phyloP scores from a whole-genome alignment of 78 protist species.

The Emiliania huxleyi region DNA sequence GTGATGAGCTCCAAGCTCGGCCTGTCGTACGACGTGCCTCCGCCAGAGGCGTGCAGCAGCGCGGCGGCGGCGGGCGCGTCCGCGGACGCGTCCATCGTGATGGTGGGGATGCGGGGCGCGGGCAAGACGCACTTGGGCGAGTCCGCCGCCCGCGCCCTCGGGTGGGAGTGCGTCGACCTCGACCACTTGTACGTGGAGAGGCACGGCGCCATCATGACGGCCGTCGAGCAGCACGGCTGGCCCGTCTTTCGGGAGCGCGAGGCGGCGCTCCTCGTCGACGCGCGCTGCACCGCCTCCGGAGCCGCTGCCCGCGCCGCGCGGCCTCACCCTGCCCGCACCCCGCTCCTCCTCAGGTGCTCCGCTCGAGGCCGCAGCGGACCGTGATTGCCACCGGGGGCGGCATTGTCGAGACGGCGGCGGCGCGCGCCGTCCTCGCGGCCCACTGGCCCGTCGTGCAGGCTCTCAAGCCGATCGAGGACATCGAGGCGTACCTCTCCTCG shows the following conservation, averaged over 20 bases:
- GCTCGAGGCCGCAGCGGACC: neutral
- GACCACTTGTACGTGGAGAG: neutral
- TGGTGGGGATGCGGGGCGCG: constrained; percentile 22
- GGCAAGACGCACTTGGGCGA: constrained; percentile 3
- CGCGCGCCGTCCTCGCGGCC: constrained; percentile 1
- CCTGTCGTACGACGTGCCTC: neutral
- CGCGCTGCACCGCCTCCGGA: too few relatives aligned
- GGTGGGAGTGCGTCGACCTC: neutral
- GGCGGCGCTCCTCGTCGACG: neutral
- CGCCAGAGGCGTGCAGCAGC: neutral
- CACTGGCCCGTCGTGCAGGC: constrained; percentile 9
- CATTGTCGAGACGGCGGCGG: constrained; percentile 48
- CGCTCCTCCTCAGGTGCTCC: too few relatives aligned
- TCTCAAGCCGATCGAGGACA: constrained; percentile 43
- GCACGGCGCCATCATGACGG: neutral
- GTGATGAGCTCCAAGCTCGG: neutral
- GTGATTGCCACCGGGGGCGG: constrained; percentile 70
- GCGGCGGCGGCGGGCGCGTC: neutral
- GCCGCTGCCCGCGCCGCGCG: too few relatives aligned
- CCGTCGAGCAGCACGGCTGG: neutral
- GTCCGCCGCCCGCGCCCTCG: neutral
- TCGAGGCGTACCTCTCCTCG: constrained; percentile 4
- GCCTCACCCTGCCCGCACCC: too few relatives aligned
- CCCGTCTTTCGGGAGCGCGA: neutral
- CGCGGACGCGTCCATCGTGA: neutral